Percentiles rank a stretch among this genome's conserved stretches.
Conservation (phyloP, 1,139 yeast genomes). For the Lodderomyces margitis region DNA sequence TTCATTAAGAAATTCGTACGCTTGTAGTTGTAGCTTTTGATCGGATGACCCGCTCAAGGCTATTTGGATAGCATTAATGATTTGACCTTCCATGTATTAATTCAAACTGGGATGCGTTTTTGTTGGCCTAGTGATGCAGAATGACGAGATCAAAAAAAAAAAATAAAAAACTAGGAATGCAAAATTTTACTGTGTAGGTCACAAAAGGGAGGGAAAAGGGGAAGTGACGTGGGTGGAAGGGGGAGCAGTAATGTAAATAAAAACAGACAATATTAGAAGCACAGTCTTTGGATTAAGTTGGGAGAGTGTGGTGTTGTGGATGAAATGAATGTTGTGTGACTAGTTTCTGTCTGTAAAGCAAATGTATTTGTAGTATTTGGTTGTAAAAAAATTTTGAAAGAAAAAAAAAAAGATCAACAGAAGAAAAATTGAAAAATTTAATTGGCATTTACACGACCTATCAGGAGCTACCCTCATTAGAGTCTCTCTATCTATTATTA, state of each 20-base stretch:
- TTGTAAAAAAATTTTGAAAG: conserved; percentile 1
- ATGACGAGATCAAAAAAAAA: background rate
- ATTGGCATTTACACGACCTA: conserved; percentile 4
- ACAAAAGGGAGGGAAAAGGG: no score
- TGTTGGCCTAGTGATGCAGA: background rate
- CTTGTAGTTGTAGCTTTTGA: conserved; percentile 70
- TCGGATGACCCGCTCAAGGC: conserved; percentile 83
- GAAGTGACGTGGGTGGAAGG: no score
- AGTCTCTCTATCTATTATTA: no score
- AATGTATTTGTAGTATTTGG: no score
- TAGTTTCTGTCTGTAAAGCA: no score
- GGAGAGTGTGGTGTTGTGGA: no score
- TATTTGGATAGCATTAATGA: conserved; percentile 89
- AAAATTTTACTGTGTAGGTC: background rate
- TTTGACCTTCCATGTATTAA: conserved; percentile 71
- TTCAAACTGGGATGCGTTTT: background rate
- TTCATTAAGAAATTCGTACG: conserved; percentile 74
- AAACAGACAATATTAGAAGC: background rate
- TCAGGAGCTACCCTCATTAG: no score
- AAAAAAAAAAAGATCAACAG: conserved; percentile 1
- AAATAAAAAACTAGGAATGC: background rate
- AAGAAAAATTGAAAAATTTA: conserved; percentile 5
- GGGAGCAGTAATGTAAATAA: no score
- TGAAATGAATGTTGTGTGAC: background rate
- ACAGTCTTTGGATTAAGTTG: no score